Conservation (phyloP, 179 eudicot genomes). For the Beta lomatogona region DNA sequence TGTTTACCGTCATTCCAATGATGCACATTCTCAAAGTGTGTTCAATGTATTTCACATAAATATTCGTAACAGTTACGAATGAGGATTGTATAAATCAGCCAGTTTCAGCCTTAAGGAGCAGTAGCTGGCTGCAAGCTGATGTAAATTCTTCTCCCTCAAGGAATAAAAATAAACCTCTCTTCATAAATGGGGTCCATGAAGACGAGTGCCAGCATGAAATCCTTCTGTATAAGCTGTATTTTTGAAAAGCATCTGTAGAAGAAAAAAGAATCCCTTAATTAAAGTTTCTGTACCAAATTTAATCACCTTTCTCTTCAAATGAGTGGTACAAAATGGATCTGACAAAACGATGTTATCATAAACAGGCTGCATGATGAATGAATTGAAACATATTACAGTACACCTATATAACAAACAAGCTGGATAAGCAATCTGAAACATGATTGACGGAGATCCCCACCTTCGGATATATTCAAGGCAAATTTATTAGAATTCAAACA, state of each 20-base stretch:
- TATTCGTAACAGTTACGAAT: neutral
- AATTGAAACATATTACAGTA: neutral
- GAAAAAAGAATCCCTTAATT: neutral
- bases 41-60: neutral
- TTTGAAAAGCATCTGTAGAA: slow-evolving; percentile 66
- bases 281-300: neutral
- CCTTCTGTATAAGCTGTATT: slow-evolving; percentile 85
- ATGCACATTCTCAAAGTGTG: neutral
- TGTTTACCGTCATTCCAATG: neutral
- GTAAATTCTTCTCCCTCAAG: neutral
- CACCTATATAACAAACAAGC: neutral
- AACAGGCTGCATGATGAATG: neutral
- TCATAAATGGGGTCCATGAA: slow-evolving; percentile 12
- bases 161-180: slow-evolving; percentile 3
- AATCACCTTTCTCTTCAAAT: neutral
- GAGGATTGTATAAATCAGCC: neutral
- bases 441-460: neutral
- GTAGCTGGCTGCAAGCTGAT: neutral
- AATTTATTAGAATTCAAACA: neutral
- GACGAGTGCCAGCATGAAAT: slow-evolving; percentile 55
- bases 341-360: neutral
- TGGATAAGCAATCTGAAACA: neutral
- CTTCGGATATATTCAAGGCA: too few species aligned
- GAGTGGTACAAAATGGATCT: neutral
- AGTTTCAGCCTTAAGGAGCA: neutral